A percentile compares a stretch with the other conserved stretches of the same genome.
These are phyloP conservation scores for Pichia sp. DNA, from an alignment of 1,139 yeast genomes.

Conservation along the genomic window DNA sequence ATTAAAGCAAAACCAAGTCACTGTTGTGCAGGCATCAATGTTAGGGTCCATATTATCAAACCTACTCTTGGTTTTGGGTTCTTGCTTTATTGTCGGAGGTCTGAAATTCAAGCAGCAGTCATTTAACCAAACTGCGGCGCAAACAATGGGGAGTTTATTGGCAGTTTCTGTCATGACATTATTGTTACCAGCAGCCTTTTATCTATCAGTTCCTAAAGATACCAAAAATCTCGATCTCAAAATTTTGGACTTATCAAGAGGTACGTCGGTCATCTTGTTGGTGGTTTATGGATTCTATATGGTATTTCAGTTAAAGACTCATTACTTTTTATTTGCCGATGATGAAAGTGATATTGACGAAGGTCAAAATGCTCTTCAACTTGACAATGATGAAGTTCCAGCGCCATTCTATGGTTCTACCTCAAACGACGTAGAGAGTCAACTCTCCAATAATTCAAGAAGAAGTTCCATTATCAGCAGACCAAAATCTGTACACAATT, in stretches of 20 bases:
- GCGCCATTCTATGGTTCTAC: constrained; percentile 1
- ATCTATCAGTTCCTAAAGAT: constrained; percentile 61
- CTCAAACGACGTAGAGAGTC: background rate
- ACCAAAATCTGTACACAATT: constrained; percentile 23
- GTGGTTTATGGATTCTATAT: constrained; percentile 72
- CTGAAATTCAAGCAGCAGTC: constrained; percentile 75
- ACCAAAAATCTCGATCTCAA: constrained; percentile 33
- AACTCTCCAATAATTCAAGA: background rate
- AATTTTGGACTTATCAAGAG: constrained; percentile 74
- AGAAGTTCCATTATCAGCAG: constrained; percentile 17
- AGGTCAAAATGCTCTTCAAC: background rate
- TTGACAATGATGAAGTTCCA: background rate
- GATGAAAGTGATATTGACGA: background rate
- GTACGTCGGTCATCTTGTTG: constrained; percentile 73
- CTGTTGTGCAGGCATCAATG: constrained; percentile 97
- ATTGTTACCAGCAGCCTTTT: constrained; percentile 93
- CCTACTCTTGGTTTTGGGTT: constrained; percentile 82
- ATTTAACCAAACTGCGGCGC: constrained; percentile 95
- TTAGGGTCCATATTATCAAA: constrained; percentile 88
- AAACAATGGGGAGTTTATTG: constrained; percentile 90
- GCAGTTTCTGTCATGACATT: constrained; percentile 86
- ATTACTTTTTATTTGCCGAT: constrained; percentile 52
- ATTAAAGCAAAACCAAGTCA: constrained; percentile 70
- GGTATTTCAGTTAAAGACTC: constrained; percentile 83
- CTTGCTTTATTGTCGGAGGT: constrained; percentile 93